Conservation (phyloP, 2,329 filamentous ascomycete genomes). For the Botrytis deweyae region DNA sequence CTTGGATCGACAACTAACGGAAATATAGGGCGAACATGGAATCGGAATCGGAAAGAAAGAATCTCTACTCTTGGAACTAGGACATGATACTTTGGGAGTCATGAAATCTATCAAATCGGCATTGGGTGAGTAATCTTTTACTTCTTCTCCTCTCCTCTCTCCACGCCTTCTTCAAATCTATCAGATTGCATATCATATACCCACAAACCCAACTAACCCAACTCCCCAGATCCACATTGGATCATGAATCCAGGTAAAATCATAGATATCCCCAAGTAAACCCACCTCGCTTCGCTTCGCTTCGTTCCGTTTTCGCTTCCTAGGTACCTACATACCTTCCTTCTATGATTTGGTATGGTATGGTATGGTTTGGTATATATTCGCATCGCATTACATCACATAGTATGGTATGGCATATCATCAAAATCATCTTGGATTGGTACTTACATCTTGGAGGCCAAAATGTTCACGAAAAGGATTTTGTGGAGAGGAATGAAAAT, state of each 20-base stretch:
- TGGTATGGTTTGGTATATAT: neutral
- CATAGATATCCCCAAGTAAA: slow-evolving; percentile 59
- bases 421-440: neutral
- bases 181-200: too few species aligned
- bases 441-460: neutral
- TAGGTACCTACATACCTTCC: too few species aligned
- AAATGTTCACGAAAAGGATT: neutral
- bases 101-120: slow-evolving; percentile 84
- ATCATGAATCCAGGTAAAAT: slow-evolving; percentile 93
- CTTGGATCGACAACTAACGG: neutral
- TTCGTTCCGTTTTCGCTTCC: too few species aligned
- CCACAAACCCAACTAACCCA: neutral
- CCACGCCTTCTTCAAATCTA: neutral
- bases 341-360: neutral
- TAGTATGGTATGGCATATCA: neutral
- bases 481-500: neutral
- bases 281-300: neutral
- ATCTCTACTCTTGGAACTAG: slow-evolving; percentile 75
- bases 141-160: neutral
- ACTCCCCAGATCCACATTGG: slow-evolving; percentile 67
- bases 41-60: slow-evolving; percentile 85
- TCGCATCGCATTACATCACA: neutral
- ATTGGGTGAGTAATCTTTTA: slow-evolving; percentile 42
- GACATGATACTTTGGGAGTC: slow-evolving; percentile 73
- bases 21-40: slow-evolving; percentile 69